Evolutionary conservation across 192 early-diverging fungal genomes (phyloP), one percentile per base, ranked within the genome.

Genomic region (Phlyctochytrium arcticum): DNA sequence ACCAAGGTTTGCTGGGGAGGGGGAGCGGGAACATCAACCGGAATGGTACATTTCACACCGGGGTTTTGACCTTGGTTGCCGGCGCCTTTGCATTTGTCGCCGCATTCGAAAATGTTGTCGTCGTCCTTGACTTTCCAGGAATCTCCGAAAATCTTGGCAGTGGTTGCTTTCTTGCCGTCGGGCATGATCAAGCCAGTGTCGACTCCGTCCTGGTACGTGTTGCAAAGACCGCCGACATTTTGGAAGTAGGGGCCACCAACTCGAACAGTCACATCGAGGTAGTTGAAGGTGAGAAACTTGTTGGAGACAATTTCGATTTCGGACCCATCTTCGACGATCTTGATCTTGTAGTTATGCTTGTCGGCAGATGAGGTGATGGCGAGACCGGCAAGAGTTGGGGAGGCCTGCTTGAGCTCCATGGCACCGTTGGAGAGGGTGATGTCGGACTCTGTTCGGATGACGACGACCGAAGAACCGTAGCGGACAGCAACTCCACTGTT

Each of bases 61-160:
- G 23, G 15, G 19, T 35, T 12, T 23, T 51, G 19, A 32, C 5
- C 30, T 24, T 6, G 31, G 17, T 57, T 57, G 17, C n/a, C 29
- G 32, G 12, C n/a, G 35, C 26, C n/a, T 17, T 10, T 17, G 39
- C 62, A 64, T 7, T 51, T 54, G 49, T 7, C 50, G 23, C 62
- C 62, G 49, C 62, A 64, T 31, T 34, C 9, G 34, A 64, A 64
- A 46, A 64, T 64, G 62, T 64, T 54, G 51, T 64, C 62, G 21
- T 64, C 49, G 2, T 1, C 1, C 23, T 26, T 48, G 10, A 54
- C 62, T 19, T 42, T 64, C 62, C 62, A 64, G 0, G 62, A 54
- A 36, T 54, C 62, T 54, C 49, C 62, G 37, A 64, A 54, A n/a
- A 64, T 50, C 19, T 12, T 24, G 26, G 33, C 32, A 3, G n/a